Evolutionary conservation across 192 early-diverging fungal species (phyloP), one percentile per base, ranked within the genome.

Genomic region (Podochytrium sp.): DNA sequence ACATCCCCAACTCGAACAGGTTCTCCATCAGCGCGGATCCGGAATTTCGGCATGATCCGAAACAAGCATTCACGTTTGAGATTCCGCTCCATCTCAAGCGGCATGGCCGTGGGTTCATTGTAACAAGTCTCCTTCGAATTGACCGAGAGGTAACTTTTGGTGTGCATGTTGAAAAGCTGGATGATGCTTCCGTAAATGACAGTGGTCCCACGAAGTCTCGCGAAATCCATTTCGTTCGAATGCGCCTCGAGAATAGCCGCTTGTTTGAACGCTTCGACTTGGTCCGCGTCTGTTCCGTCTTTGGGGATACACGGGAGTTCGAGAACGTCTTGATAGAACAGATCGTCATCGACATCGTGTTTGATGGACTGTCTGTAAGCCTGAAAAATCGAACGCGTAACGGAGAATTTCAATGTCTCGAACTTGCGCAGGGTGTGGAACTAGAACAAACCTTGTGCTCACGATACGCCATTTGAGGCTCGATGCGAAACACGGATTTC

Each of bases 1-100:
- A 56, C 59, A 37, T 80, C 79, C 3, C 70, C 68, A 25, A 76
- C 23, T 33, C 75, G 52, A 3, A 80, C 76, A 30, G 75, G 75
- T 35, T 80, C 79, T 43, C 79, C 79, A n/a, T 80, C 79, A 20
- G 64, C 61, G 6, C 79, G 33, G 40, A 80, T 79, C 51, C 76
- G 25, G 40, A 80, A 79, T 41, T 78, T 80, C 29, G 79, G 79
- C 51, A 80, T 6, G 60, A 80, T 78, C 27, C 76, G 41, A 71
- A 78, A 78, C 5, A 65, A 38, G 37, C 56, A 52, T 52, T 65
- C 64, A n/a, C 67, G 35, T 32, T 58, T 6, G 3, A 74, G 23
- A 37, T 66, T 57, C 14, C 58, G 29, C 20, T 67, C 55, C 53
- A 72, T 32, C 16, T 71, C 58, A 41, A 73, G 66, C 20, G 65